Conservation (phyloP, 228 moss, liverwort and hornwort genomes). For the Sphagnum fallax region DNA sequence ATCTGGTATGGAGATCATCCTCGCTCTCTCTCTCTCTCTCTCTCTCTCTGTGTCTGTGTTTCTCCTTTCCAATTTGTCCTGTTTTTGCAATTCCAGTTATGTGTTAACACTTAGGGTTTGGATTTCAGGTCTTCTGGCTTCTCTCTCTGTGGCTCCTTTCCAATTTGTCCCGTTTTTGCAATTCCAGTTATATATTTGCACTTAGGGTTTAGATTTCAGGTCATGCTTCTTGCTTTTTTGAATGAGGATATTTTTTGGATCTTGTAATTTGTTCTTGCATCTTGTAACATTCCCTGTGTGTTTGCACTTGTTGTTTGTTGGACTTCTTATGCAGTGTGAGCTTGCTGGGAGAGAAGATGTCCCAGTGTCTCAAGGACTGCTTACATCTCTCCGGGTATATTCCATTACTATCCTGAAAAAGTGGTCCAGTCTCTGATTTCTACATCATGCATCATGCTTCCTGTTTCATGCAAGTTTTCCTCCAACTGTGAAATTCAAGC, state of each 20-base stretch:
- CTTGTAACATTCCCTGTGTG: not conserved
- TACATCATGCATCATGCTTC: too few relatives aligned
- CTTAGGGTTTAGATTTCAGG: conserved; percentile 29
- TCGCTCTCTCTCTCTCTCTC: not conserved
- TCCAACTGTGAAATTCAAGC: not conserved
- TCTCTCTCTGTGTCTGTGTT: not conserved
- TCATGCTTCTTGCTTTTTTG: not conserved
- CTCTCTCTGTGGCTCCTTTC: not conserved
- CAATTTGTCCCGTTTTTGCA: not conserved
- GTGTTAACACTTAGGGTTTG: conserved; percentile 12
- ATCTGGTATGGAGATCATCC: conserved; percentile 43
- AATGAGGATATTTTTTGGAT: not conserved
- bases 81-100: not conserved
- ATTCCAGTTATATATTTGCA: not conserved
- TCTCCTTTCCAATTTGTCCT: not conserved
- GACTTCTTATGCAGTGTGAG: conserved; percentile 46
- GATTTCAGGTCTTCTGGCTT: conserved; percentile 9
- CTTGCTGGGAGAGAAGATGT: conserved; percentile 82
- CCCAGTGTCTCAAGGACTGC: conserved; percentile 73
- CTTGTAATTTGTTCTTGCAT: not conserved
- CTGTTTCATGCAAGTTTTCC: not conserved
- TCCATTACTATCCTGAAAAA: not conserved
- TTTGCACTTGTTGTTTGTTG: not conserved
- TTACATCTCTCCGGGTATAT: conserved; percentile 64
- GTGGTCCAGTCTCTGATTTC: too few relatives aligned